Evolutionary conservation across 495 filamentous ascomycete genomes (phyloP), one percentile per base, ranked within the genome.

Genomic region (Xylaria castorea): DNA sequence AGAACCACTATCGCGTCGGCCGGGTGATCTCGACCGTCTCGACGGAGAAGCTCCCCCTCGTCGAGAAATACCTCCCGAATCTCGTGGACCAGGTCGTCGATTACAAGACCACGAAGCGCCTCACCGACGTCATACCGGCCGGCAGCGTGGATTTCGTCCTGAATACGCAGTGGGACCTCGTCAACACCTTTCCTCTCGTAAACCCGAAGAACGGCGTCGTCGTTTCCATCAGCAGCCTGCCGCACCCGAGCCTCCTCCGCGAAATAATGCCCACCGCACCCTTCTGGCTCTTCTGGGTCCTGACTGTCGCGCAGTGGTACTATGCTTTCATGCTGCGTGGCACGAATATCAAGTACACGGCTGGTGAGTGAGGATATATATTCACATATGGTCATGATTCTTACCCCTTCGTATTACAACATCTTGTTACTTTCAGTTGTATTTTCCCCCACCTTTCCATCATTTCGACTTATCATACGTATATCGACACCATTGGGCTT

Each of bases 1-100:
- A 86, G 78, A 85, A 87, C 57, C 81, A 87, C 18, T 80, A 88
- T 74, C 78, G 82, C 14, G 88, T 84, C 3, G 81, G 77, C 2
- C 85, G 80, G 40, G 80, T 90, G 20, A 83, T 90, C 55, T 82
- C 87, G 0, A 88, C 87, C 1, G 84, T 89, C 1, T 88, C 85
- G 1, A 87, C 88, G 3, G 48, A 76, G 14, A 90, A 91, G 76
- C 70, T 90, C 3, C 75, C 75, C n/a, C 76, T 82, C 62, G 82
- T 87, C n/a, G 75, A 79, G 36, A 67, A 82, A 73, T 73, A 81
- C 8, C 76, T 88, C 11, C 80, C 74, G 7, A 79, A 75, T 11
- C 53, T 79, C 22, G 74, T 77, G 7, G 78, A 79, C 72, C 75
- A 79, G 80, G 78, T 86, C 36, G 76, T 90, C 65, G 87, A 89